These are phyloP conservation scores for Schizosaccharomyces cryophilus DNA, from an alignment of 805 yeast species.

Conservation along the genomic window DNA sequence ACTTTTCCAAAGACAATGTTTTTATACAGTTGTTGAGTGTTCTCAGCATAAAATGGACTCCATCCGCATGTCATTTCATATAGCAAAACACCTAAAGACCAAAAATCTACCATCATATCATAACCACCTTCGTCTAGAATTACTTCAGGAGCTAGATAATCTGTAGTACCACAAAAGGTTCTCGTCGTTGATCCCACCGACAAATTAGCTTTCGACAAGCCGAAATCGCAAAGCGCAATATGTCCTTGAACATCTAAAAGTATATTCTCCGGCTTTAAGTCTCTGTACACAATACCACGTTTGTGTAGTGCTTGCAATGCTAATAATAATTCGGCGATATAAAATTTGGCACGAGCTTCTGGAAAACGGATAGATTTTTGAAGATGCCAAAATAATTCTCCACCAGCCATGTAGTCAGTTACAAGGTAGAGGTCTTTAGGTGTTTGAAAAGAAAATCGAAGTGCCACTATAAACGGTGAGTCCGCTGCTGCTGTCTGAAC, in stretches of 20 bases:
- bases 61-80: slow-evolving; percentile 99
- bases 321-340: slow-evolving; percentile 81
- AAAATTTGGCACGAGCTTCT: slow-evolving; percentile 86
- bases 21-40: slow-evolving; percentile 95
- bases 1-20: slow-evolving; percentile 97
- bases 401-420: slow-evolving; percentile 95
- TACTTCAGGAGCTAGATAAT: slow-evolving; percentile 92
- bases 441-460: slow-evolving; percentile 90
- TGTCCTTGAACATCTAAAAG: slow-evolving; percentile 94
- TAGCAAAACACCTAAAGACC: slow-evolving; percentile 91
- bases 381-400: slow-evolving; percentile 88
- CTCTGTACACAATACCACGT: slow-evolving; percentile 87
- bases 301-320: slow-evolving; percentile 89
- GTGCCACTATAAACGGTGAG: slow-evolving; percentile 78
- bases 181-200: slow-evolving; percentile 68
- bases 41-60: slow-evolving; percentile 96
- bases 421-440: slow-evolving; percentile 78
- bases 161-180: slow-evolving; percentile 96
- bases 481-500: slow-evolving; percentile 78
- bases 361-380: slow-evolving; percentile 87
- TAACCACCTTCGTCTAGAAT: slow-evolving; percentile 86
- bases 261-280: slow-evolving; percentile 89
- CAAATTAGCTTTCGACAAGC: slow-evolving; percentile 79
- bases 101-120: slow-evolving; percentile 95
- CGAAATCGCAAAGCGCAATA: slow-evolving; percentile 91